phyloP scores from a whole-genome alignment of 2,329 filamentous ascomycete species.

The Botrytis pseudocinerea region DNA sequence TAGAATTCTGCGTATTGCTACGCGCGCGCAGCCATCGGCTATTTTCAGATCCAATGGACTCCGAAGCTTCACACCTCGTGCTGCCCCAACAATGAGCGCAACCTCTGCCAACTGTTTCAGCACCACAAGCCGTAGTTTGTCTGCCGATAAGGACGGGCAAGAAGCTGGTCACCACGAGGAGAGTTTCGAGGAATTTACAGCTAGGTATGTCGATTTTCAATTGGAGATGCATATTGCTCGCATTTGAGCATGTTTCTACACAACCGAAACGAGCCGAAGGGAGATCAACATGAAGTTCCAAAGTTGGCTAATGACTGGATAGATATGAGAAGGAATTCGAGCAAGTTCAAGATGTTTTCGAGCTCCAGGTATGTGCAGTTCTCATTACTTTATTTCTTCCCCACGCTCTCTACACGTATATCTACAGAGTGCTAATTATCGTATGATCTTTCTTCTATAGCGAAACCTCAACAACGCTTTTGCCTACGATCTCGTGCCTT shows the following conservation, averaged over 20 bases:
- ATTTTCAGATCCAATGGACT: slow-evolving; percentile 65
- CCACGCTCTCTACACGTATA: slow-evolving; percentile 16
- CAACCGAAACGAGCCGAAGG: slow-evolving; percentile 28
- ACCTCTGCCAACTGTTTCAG: slow-evolving; percentile 59
- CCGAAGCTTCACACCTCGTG: slow-evolving; percentile 57
- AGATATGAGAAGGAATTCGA: slow-evolving; percentile 99
- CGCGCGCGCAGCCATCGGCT: slow-evolving; percentile 60
- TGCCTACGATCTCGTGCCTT: slow-evolving; percentile 98
- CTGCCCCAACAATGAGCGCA: slow-evolving; percentile 52
- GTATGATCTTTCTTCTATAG: slow-evolving; percentile 45
- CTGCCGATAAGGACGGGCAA: slow-evolving; percentile 53
- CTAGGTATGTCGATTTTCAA: slow-evolving; percentile 65
- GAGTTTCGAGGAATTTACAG: slow-evolving; percentile 98
- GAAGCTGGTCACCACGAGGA: slow-evolving; percentile 75
- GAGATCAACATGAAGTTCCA: slow-evolving; percentile 43
- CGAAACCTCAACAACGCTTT: slow-evolving; percentile 99
- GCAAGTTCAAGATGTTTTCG: slow-evolving; percentile 94
- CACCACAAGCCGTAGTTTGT: slow-evolving; percentile 54
- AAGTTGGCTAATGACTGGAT: slow-evolving; percentile 40
- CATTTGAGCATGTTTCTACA: slow-evolving; percentile 33
- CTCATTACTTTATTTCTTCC: not conserved
- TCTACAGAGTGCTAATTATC: slow-evolving; percentile 34
- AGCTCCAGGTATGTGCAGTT: slow-evolving; percentile 79
- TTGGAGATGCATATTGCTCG: slow-evolving; percentile 27
- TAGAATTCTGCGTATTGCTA: slow-evolving; percentile 69